Base-by-base conservation (phyloP, 2,329 filamentous ascomycete species). In the Pseudogymnoascus sp. region DNA sequence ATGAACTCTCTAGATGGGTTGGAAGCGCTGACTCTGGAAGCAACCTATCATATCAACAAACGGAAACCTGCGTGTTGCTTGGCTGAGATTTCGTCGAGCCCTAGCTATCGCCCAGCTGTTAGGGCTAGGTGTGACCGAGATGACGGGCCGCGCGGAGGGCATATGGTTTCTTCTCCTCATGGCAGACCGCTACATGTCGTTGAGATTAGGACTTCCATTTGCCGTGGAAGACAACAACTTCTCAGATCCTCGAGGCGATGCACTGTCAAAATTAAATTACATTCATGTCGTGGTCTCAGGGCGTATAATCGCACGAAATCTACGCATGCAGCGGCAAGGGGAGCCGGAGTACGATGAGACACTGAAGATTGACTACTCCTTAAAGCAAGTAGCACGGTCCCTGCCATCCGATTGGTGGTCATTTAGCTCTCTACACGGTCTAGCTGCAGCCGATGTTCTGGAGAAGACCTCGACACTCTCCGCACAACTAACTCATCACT, bases 401-500 rank as follows among this genome's bases (percentile, higher is more conserved):
- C 11, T 70, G 38, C 66, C 66, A n/a, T 45, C 59, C 3, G 49
- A 41, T 1, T 69, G 65, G 66, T 40, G 25, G 12, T 8, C 61
- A 65, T 25, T 37, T 37, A 37, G 35, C 35, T 37, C 35, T 37
- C 35, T 37, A 37, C 35, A 37, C 1, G 35, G 12, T 37, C 35
- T 37, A n/a, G 35, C 12, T 37, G 35, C n/a, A 37, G 35, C 12
- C 35, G 35, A 37, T 37, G 35, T 62, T n/a, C 59, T 61, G 28
- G 63, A 67, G 49, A 64, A 28, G n/a, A 66, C 66, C 1, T 59
- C 33, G 6, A 67, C 60, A n/a, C 37, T 70, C 18, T 58, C 64
- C 11, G 21, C 63, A 11, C 69, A 70, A 33, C 65, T 68, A 45
- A 68, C 70, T 41, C 68, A 71, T 18, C 63, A 69, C 31, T 71